Evolutionary conservation across 2,329 filamentous ascomycete species (phyloP), one percentile per base, ranked within the genome.

Genomic region (Cryphonectria radicalis): DNA sequence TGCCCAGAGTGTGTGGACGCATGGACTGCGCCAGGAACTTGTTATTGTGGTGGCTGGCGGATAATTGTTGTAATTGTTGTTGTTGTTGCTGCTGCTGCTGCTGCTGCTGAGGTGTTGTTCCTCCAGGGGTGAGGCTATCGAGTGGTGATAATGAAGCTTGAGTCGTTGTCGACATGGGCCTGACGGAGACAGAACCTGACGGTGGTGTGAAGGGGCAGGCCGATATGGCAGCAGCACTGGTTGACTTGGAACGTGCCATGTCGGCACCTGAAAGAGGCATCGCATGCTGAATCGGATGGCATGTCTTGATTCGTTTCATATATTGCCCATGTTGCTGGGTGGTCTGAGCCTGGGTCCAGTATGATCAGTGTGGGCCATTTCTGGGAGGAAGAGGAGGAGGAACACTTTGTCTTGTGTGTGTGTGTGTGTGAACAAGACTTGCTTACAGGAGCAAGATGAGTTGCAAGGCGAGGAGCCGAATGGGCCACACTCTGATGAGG

Each of bases 171-270:
- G 75, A 75, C 28, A 78, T 75, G 57, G 79, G 79, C 3, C 81
- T 79, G 73, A 83, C 78, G 19, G 69, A 79, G 78, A 63, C 77
- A 77, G 46, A 77, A 79, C n/a, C 70, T 75, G 28, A 59, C 14
- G 28, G 55, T 6, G 74, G 77, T 72, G 78, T 78, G 69, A 84
- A 84, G 50, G 83, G 81, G 63, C 80, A 78, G 55, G 77, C 78
- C 42, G 43, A 35, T 25, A 50, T 22, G 66, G 76, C 78, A 37
- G 82, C 80, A 13, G 83, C 83, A 43, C 80, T 78, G 74, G 79
- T 82, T 55, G 84, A 86, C 19, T 78, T 77, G 68, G 79, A 82
- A 70, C 85, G 83, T 75, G 81, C 80, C 84, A 86, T 87, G 73
- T 78, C 78, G 42, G 81, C 79, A 1, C 80, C 78, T 11, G 77